Percentiles rank a stretch among this genome's conserved stretches.
phyloP scores from a whole-genome alignment of 495 filamentous ascomycete genomes.

The Chaetomidium leptoderma region DNA sequence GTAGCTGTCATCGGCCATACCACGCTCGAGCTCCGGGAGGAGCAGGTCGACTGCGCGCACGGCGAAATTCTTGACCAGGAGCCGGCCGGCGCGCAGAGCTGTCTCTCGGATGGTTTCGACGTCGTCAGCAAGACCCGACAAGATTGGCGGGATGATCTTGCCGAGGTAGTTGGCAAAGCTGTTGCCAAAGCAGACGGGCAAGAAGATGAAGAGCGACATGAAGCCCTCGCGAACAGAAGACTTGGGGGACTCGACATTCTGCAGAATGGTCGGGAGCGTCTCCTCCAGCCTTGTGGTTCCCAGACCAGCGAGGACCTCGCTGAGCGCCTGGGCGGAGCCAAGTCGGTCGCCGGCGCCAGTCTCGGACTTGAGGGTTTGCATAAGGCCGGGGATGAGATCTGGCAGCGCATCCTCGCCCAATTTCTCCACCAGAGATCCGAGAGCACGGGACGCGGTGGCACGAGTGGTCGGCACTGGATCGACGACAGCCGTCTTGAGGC shows the following conservation, averaged over 20 bases:
- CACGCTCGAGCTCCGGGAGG: slow-evolving; percentile 89
- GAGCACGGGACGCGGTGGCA: slow-evolving; percentile 91
- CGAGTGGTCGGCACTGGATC: slow-evolving; percentile 96
- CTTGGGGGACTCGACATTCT: slow-evolving; percentile 91
- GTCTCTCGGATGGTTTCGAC: slow-evolving; percentile 93
- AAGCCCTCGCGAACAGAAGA: slow-evolving; percentile 90
- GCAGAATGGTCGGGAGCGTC: slow-evolving; percentile 91
- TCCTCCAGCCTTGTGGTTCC: slow-evolving; percentile 91
- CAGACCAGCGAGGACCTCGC: slow-evolving; percentile 91
- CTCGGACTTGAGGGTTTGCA: slow-evolving; percentile 95
- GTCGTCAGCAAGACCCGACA: slow-evolving; percentile 92
- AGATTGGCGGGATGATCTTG: slow-evolving; percentile 93
- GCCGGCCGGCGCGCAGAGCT: slow-evolving; percentile 82
- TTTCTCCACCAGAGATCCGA: slow-evolving; percentile 94
- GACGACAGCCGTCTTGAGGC: slow-evolving; percentile 80
- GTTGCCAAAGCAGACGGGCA: slow-evolving; percentile 98
- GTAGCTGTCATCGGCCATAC: slow-evolving; percentile 90
- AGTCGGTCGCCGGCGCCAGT: slow-evolving; percentile 92
- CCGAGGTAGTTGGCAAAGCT: slow-evolving; percentile 94
- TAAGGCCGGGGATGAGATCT: slow-evolving; percentile 94
- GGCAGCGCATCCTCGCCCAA: slow-evolving; percentile 94
- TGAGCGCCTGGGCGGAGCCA: slow-evolving; percentile 93
- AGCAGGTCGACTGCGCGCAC: slow-evolving; percentile 89
- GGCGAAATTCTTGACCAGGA: slow-evolving; percentile 97
- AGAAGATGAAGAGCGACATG: slow-evolving; percentile 98